phyloP scores from a whole-genome alignment of 202 grass and related monocot species.

The Zizania palustris region DNA sequence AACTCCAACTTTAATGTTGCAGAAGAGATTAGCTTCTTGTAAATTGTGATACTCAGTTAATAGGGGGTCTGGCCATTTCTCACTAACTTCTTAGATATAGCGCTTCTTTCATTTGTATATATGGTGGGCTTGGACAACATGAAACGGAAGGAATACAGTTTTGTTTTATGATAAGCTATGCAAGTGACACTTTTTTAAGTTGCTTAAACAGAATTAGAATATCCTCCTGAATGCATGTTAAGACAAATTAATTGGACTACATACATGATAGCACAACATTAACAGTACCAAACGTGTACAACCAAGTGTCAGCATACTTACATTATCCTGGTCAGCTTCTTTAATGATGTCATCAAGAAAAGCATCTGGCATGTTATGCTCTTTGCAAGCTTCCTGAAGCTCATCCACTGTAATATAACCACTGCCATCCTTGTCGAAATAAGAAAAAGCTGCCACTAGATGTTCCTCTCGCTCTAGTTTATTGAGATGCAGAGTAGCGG shows the following conservation, averaged over 20 bases:
- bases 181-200: neutral
- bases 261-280: slow-evolving; percentile 10
- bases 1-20: neutral
- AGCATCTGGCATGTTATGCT: slow-evolving; percentile 87
- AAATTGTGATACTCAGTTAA: neutral
- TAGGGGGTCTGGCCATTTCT: neutral
- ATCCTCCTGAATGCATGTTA: slow-evolving; percentile 1
- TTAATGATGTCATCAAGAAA: slow-evolving; percentile 87
- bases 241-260: slow-evolving; percentile 1
- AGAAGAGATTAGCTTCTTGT: neutral
- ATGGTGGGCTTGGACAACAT: neutral
- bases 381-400: slow-evolving; percentile 80
- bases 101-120: neutral
- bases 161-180: slow-evolving; percentile 3
- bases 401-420: slow-evolving; percentile 90
- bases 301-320: slow-evolving; percentile 39
- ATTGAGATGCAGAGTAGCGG: slow-evolving; percentile 81
- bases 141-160: neutral
- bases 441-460: slow-evolving; percentile 80
- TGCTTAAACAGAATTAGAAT: neutral
- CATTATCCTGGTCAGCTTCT: slow-evolving; percentile 80
- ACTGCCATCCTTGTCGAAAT: slow-evolving; percentile 88
- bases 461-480: slow-evolving; percentile 85
- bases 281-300: neutral
- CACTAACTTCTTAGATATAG: neutral